A percentile compares a stretch with the other conserved stretches of the same genome.
phyloP scores from a whole-genome alignment of 345 rosid genomes.

The Firmiana major region DNA sequence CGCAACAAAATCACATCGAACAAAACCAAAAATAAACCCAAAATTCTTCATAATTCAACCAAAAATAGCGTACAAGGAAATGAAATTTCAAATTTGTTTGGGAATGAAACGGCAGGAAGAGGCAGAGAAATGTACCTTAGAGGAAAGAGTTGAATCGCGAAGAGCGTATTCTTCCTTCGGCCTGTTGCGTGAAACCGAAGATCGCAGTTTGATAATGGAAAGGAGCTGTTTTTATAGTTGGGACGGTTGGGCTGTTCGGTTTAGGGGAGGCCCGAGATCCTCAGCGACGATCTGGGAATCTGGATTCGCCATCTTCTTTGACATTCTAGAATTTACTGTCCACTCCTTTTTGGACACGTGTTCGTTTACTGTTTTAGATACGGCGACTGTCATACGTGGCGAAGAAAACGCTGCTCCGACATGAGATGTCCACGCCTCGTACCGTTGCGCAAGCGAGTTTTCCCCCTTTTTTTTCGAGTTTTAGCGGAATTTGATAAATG shows the following conservation, averaged over 20 bases:
- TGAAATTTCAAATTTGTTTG: background rate
- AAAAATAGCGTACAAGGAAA: background rate
- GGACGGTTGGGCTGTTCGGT: constrained; percentile 1
- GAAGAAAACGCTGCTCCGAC: background rate
- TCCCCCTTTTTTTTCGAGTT: no score
- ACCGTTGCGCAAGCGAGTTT: background rate
- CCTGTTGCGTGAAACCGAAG: background rate
- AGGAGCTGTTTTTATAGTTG: constrained; percentile 18
- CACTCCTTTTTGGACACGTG: constrained; percentile 38
- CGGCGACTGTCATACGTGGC: background rate
- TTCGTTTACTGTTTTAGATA: background rate
- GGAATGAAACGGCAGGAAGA: background rate
- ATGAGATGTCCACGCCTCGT: background rate
- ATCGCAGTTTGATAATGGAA: background rate
- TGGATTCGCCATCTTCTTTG: constrained; percentile 9
- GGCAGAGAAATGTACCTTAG: constrained; percentile 16
- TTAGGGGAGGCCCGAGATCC: constrained; percentile 6
- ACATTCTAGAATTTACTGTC: constrained; percentile 39
- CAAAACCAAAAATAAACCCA: background rate
- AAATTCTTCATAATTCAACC: background rate
- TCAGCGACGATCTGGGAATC: background rate
- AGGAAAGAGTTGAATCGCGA: constrained; percentile 6
- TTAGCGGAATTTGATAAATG: no score
- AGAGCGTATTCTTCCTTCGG: background rate
- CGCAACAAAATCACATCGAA: background rate